Evolutionary conservation across 495 filamentous ascomycete species (phyloP).

Genomic region (Aspergillus ellipticus): DNA sequence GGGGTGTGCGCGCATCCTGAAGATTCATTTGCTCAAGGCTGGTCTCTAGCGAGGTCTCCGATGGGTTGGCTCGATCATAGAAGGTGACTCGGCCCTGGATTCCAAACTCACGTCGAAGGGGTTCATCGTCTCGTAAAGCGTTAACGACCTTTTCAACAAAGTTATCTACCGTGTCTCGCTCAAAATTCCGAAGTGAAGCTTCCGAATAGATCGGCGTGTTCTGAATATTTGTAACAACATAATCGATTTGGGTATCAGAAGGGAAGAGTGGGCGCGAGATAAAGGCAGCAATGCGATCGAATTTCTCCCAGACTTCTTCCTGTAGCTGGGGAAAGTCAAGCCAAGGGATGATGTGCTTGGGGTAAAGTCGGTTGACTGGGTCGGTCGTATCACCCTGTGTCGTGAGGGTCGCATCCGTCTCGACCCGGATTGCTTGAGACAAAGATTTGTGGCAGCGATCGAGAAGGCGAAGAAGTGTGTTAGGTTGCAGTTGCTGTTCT

Average conservation of each 20-base stretch:
- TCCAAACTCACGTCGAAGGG: constrained; percentile 17
- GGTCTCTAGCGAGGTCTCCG: constrained; percentile 19
- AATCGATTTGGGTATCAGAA: constrained; percentile 19
- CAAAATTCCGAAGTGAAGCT: constrained; percentile 22
- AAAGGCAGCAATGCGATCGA: constrained; percentile 16
- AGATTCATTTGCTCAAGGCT: constrained; percentile 21
- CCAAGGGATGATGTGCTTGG: constrained; percentile 23
- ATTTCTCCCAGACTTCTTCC: constrained; percentile 20
- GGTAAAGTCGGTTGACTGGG: constrained; percentile 23
- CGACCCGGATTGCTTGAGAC: constrained; percentile 23
- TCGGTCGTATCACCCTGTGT: constrained; percentile 20
- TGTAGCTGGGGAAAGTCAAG: constrained; percentile 23
- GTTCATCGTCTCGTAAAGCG: constrained; percentile 22
- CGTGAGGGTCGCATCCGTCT: constrained; percentile 26
- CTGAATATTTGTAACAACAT: constrained; percentile 21
- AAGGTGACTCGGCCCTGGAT: constrained; percentile 23
- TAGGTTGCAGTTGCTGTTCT: constrained; percentile 20
- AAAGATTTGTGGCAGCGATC: constrained; percentile 22
- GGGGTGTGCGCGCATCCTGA: constrained; percentile 15
- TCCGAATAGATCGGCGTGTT: constrained; percentile 27
- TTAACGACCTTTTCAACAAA: constrained; percentile 24
- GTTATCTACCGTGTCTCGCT: constrained; percentile 26
- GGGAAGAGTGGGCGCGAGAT: constrained; percentile 18
- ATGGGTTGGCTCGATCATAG: constrained; percentile 23
- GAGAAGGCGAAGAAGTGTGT: constrained; percentile 21